Conservation (phyloP, 148 eudicot species). For the Dysphania ambrosioides region DNA sequence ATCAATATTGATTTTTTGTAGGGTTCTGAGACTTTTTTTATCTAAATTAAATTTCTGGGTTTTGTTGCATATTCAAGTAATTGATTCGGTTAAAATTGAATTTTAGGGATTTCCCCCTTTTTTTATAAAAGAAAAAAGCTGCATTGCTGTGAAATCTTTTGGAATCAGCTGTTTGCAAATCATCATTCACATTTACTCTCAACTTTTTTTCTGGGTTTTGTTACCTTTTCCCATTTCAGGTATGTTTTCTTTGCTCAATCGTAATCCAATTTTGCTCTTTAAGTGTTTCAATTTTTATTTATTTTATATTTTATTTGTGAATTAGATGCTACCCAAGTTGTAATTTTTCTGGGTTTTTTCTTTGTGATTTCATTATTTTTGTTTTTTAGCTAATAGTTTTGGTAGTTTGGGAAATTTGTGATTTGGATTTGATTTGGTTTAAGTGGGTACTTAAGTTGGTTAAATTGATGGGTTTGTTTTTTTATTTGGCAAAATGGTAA, state of each 20-base stretch:
- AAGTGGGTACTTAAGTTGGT: neutral
- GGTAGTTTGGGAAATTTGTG: constrained; percentile 12
- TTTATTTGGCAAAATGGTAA: neutral
- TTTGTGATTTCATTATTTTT: neutral
- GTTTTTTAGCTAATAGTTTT: neutral
- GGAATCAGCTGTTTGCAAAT: constrained; percentile 28
- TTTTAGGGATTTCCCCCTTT: constrained; percentile 13
- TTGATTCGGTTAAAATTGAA: constrained; percentile 18
- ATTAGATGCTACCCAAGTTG: neutral
- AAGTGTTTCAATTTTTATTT: neutral
- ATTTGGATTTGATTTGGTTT: neutral
- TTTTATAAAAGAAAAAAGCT: neutral
- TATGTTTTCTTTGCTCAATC: constrained; percentile 26
- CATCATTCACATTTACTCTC: constrained; percentile 15
- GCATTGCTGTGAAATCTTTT: constrained; percentile 31
- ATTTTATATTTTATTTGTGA: neutral
- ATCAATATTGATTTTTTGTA: constrained; percentile 20
- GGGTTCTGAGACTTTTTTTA: constrained; percentile 21
- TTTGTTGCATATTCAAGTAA: neutral
- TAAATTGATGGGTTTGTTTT: neutral
- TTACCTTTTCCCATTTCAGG: constrained; percentile 25
- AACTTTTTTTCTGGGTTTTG: constrained; percentile 31
- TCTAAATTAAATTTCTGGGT: constrained; percentile 9
- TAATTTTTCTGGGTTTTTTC: constrained; percentile 10
- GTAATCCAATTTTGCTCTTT: neutral